Evolutionary conservation across 2,329 filamentous ascomycete species (phyloP), one percentile per base, ranked within the genome.

Genomic region (Sordariomycetes sp.): DNA sequence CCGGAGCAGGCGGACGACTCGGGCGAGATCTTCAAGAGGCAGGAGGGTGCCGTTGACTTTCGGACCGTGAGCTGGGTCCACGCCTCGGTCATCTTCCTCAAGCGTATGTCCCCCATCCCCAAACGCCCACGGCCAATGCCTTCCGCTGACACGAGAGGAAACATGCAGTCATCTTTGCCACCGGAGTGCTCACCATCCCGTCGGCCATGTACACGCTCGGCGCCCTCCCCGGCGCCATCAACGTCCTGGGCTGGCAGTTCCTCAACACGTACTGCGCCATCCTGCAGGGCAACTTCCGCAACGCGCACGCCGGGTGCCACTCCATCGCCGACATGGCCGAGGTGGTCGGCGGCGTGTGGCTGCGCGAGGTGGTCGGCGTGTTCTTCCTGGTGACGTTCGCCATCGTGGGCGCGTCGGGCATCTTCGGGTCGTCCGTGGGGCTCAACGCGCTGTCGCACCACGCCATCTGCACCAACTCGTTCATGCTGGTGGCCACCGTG

Each of bases 381-480:
- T 66, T 85, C 2, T 85, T 85, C 67, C 74, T 84, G 18, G 67
- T 83, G 7, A 79, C 79, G 3, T 84, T 81, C 60, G 73, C 83
- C 48, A 76, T 86, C 16, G 77, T 78, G 40, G 74, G 76, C 10
- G 80, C 76, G 1, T 78, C 77, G 4, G 81, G 82, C 6, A 82
- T 86, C 60, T 73, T 86, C 40, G 80, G 80, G 14, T 75, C 83
- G 1, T 81, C 81, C 0, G 79, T 79, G 0, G 82, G 76, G 0
- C 69, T 86, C 57, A 86, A 87, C 63, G 79, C 81, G 0, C 71
- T 86, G 1, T 82, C 79, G 0, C 71, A 73, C 34, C 82, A 86
- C 63, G 77, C 76, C 3, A 70, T 78, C 3, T 87, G 83, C 64
- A 84, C 82, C 0, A 80, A 81, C 18, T 81, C 74, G 71, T 86